phyloP scores from a whole-genome alignment of 1,284 basidiomycete genomes.

The Cryptococcus sp. region DNA sequence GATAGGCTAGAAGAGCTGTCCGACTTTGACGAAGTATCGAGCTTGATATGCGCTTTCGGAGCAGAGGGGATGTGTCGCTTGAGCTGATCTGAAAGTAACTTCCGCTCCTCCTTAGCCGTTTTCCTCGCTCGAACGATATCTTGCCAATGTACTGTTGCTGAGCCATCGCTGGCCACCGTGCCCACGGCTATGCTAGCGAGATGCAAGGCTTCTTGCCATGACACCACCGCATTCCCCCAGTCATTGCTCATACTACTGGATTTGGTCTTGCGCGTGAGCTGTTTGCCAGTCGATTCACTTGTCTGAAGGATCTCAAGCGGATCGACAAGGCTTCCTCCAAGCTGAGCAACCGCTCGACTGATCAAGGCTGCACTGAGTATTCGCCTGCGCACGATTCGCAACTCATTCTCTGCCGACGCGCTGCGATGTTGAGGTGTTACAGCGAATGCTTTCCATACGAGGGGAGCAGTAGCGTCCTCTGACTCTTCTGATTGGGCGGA shows the following conservation, averaged over 20 bases:
- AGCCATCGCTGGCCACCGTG: slow-evolving; percentile 18
- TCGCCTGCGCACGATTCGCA: slow-evolving; percentile 64
- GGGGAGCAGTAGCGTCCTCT: slow-evolving; percentile 6
- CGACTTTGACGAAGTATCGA: slow-evolving; percentile 9
- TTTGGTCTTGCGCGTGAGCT: slow-evolving; percentile 21
- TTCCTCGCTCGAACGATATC: slow-evolving; percentile 30
- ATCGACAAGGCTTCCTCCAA: slow-evolving; percentile 67
- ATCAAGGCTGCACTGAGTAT: slow-evolving; percentile 32
- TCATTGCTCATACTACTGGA: slow-evolving; percentile 64
- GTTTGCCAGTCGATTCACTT: slow-evolving; percentile 29
- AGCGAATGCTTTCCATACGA: slow-evolving; percentile 60
- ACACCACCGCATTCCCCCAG: slow-evolving; percentile 60
- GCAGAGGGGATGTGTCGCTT: slow-evolving; percentile 20
- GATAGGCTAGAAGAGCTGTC: slow-evolving; percentile 13
- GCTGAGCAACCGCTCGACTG: slow-evolving; percentile 69
- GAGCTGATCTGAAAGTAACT: slow-evolving; percentile 18
- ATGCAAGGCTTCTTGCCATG: slow-evolving; percentile 35
- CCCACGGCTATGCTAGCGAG: slow-evolving; percentile 29
- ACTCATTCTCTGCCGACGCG: slow-evolving; percentile 60
- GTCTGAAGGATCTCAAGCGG: slow-evolving; percentile 33
- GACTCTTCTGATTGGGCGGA: background rate
- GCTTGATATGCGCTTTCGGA: slow-evolving; percentile 17
- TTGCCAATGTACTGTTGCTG: slow-evolving; percentile 28
- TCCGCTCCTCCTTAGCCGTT: slow-evolving; percentile 18
- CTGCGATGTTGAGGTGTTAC: slow-evolving; percentile 69